A percentile compares a stretch with the other conserved stretches of the same genome.
Conservation (phyloP, 163 green algal genomes). For the Picocystis sp. region DNA sequence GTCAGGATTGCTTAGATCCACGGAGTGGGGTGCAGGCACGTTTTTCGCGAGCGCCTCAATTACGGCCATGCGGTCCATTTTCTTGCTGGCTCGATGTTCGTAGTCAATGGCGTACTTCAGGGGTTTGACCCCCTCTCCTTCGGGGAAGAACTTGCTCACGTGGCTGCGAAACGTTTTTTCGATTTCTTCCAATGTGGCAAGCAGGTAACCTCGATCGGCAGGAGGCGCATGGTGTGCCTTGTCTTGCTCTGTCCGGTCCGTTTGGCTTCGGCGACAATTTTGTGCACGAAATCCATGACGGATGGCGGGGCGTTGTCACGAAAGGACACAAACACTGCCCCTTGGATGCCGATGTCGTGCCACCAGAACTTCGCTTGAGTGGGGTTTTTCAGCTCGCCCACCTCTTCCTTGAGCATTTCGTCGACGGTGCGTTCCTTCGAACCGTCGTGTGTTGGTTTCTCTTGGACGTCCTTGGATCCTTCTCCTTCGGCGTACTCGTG, state of each 20-base stretch:
- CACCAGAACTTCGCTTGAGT: constrained; percentile 26
- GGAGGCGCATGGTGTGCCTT: constrained; percentile 37
- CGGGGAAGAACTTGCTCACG: constrained; percentile 35
- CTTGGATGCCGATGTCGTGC: constrained; percentile 32
- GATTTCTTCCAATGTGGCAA: constrained; percentile 45
- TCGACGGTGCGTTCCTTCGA: constrained; percentile 14
- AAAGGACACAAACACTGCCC: constrained; percentile 25
- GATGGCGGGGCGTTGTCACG: background rate
- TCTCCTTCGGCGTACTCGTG: background rate
- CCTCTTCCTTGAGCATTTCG: constrained; percentile 36
- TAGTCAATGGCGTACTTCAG: constrained; percentile 53
- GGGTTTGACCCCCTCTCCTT: constrained; percentile 14
- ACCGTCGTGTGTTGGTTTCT: background rate
- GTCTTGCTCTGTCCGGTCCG: constrained; percentile 15
- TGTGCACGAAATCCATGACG: background rate
- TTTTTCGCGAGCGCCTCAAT: constrained; percentile 46
- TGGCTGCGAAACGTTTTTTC: constrained; percentile 26
- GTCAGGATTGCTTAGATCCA: constrained; percentile 42
- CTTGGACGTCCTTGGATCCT: background rate
- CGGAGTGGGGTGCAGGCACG: constrained; percentile 35
- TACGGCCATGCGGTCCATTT: constrained; percentile 47
- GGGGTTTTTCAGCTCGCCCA: constrained; percentile 42
- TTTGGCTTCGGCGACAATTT: constrained; percentile 8
- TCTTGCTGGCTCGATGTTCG: constrained; percentile 42
- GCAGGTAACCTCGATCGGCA: constrained; percentile 46